Base-by-base conservation (phyloP, 2,329 filamentous ascomycete genomes). In the Aspergillus glaucus region DNA sequence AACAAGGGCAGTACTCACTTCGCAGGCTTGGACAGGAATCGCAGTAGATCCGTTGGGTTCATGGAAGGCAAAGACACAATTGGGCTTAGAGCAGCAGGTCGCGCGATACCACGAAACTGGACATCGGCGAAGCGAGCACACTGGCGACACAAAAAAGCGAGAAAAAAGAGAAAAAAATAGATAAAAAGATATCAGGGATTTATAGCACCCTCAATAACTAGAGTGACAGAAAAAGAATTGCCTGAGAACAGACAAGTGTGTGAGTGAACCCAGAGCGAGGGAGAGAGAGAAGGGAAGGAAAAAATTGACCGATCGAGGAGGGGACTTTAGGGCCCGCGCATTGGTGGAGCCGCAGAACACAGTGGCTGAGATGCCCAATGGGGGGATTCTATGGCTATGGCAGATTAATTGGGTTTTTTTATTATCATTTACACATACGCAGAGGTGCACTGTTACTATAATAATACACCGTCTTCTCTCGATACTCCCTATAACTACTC, bases 21-120 rank as follows among this genome's bases (percentile, higher is more conserved):
- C 73, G 88, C 88, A 69, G 89, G 89, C 79, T 93, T 93, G 69
- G 88, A 94, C 63, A 95, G 83, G 78, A 94, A 93, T 76, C 89
- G 87, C 69, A 95, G 82, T 67, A 94, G 84, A 75, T 94, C 88
- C 76, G 85, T 87, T 72, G 81, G 85, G 86, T 83, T 91, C 90
- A 95, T 95, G 85, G 83, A 88, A 82, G 73, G 75, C 64, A 51
- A 51, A 54, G 51, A 55, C 53, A 61, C 54, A 61, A 57, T 57
- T 60, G 61, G 59, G 56, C 56, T 57, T 58, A 69, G 44, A 63
- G 52, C 51, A 64, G 60, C 60, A 56, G 56, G 61, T 59, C 60
- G 64, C 60, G 52, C 55, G 56, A 59, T 50, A 61, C 66, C 56
- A 66, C 63, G 52, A 47, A 54, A 57, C 55, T 63, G 54, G 58